A percentile compares a stretch with the other conserved stretches of the same genome.
Conservation (phyloP, 2,329 filamentous ascomycete genomes). For the Trichoderma sp. region DNA sequence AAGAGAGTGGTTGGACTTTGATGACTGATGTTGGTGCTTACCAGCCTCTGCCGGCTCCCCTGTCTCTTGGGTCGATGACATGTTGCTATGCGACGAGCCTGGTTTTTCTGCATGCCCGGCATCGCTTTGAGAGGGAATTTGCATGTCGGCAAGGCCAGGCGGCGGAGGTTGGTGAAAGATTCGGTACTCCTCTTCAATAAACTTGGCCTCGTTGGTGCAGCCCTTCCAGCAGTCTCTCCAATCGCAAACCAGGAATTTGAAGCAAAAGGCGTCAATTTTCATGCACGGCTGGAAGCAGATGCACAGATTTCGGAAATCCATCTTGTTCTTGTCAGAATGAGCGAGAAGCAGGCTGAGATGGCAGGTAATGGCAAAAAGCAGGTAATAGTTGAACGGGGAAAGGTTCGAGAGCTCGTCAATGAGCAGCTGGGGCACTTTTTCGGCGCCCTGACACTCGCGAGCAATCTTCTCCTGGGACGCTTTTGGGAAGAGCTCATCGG, state of each 20-base stretch:
- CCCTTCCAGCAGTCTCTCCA: slow-evolving; percentile 98
- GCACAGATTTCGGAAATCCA: slow-evolving; percentile 94
- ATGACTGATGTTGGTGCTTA: slow-evolving; percentile 50
- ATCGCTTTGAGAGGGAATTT: slow-evolving; percentile 36
- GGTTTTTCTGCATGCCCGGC: slow-evolving; percentile 29
- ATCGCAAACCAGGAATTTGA: slow-evolving; percentile 91
- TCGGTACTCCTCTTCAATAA: slow-evolving; percentile 69
- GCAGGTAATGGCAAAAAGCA: slow-evolving; percentile 95
- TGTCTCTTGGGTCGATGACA: slow-evolving; percentile 45
- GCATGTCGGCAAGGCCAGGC: slow-evolving; percentile 49
- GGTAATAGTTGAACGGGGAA: slow-evolving; percentile 97
- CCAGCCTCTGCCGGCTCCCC: slow-evolving; percentile 41
- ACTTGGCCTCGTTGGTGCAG: slow-evolving; percentile 86
- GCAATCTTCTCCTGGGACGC: slow-evolving; percentile 78
- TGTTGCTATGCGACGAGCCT: slow-evolving; percentile 66
- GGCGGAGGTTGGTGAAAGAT: slow-evolving; percentile 63
- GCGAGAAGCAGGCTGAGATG: slow-evolving; percentile 90
- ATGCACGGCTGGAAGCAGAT: slow-evolving; percentile 98
- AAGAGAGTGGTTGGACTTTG: slow-evolving; percentile 49
- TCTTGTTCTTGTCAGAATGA: slow-evolving; percentile 95
- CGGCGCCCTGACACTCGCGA: slow-evolving; percentile 76
- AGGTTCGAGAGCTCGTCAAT: slow-evolving; percentile 91
- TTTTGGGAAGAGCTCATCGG: slow-evolving; percentile 91
- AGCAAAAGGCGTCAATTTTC: slow-evolving; percentile 93
- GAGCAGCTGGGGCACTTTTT: slow-evolving; percentile 80